Evolutionary conservation across 371 early-diverging fungal genomes (phyloP).

Genomic region (Sporodiniella umbellata): DNA sequence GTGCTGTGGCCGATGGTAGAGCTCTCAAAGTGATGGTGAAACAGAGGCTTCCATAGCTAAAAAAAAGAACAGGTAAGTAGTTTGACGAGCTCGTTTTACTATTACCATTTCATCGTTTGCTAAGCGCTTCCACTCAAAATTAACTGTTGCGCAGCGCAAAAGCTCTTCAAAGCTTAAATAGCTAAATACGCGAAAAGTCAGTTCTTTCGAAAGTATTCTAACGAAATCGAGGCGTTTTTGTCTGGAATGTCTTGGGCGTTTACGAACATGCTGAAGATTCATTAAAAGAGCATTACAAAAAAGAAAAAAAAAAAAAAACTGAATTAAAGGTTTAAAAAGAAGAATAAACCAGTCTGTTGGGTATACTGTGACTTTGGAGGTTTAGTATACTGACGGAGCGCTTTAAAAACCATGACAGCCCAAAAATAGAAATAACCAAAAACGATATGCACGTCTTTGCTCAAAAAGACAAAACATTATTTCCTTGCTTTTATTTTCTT

Average conservation of each 20-base stretch:
- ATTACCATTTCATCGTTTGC: constrained; percentile 47
- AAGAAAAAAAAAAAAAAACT: background rate
- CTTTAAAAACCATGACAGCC: too few relatives aligned
- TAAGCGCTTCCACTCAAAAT: constrained; percentile 33
- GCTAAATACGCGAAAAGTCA: constrained; percentile 43
- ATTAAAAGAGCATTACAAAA: background rate
- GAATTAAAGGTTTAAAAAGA: too few relatives aligned
- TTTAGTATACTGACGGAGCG: too few relatives aligned
- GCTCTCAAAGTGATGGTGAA: constrained; percentile 28
- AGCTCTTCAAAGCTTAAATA: constrained; percentile 39
- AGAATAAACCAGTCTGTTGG: too few relatives aligned
- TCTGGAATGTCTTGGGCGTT: constrained; percentile 8
- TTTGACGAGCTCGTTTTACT: background rate
- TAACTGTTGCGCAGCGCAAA: constrained; percentile 42
- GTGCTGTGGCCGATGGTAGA: background rate
- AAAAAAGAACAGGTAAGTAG: background rate
- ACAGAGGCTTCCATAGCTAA: constrained; percentile 53
- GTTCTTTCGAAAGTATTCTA: constrained; percentile 38
- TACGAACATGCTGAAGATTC: constrained; percentile 1
- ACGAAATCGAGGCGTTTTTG: constrained; percentile 26
- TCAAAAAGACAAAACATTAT: too few relatives aligned
- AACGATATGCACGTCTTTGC: too few relatives aligned
- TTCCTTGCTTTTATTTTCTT: too few relatives aligned
- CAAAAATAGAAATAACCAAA: too few relatives aligned
- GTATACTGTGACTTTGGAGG: too few relatives aligned